Evolutionary conservation across 163 green algal genomes (phyloP), one percentile per base, ranked within the genome.

Genomic region (Scenedesmus sp.): DNA sequence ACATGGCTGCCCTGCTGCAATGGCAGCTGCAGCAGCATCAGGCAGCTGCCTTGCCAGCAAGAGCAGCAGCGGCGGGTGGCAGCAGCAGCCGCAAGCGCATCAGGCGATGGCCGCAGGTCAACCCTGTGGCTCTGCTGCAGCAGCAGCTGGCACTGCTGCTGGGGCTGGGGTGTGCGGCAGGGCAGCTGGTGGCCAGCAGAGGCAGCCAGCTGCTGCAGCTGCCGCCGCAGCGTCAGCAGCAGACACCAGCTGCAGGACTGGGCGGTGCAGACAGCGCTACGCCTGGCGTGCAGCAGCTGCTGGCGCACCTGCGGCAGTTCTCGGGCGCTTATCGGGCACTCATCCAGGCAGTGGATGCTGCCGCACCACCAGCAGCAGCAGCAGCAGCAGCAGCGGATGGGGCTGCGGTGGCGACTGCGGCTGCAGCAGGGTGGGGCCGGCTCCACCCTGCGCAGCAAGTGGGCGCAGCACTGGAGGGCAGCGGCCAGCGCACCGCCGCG

Each of bases 21-120:
- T 73, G 43, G 85, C 40, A 61, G n/a, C 33, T 79, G 44, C 70
- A 84, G 46, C 70, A 84, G 85, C 85, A 84, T 33, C 44, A 59
- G 70, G n/a, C 53, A 59, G 37, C 56, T 35, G 35, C 24, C n/a
- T 44, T 24, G 65, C 33, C 37, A 33, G 72, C 72, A 81, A 35
- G 35, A 81, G 9, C 56, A 61, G 56, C 22, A 65, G 83, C 18
- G 7, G 37, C 30, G 6, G 18, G 33, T 51, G 15, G 44, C 44
- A 56, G 82, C 49, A 46, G 81, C 65, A 88, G 83, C 56, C 30
- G 30, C 26, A 33, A 43, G 40, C 40, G 40, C 42, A 70, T 16
- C 46, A 73, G 49, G 44, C 44, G 59, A 1, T 10, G 46, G 85
- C 85, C 24, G 30, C 85, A 85, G 85, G 20, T 59, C 30, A 33